A percentile compares a stretch with the other conserved stretches of the same genome.
Evolutionary conservation across 148 eudicot species (phyloP).

Genomic region (Cornus suecica): DNA sequence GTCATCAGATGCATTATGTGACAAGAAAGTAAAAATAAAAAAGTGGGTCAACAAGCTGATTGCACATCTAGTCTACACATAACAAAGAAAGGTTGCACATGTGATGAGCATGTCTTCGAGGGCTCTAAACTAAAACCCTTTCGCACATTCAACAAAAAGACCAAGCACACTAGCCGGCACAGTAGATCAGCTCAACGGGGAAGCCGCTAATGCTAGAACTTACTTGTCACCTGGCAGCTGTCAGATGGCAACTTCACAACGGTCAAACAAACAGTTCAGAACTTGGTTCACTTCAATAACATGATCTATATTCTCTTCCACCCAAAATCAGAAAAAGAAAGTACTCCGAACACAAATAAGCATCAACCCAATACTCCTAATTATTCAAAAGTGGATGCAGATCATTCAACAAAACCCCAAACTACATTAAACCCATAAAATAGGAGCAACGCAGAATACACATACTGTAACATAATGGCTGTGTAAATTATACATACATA

Average conservation of each 20-base stretch:
- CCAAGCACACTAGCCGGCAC: background rate
- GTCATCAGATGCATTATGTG: background rate
- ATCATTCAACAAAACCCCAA: background rate
- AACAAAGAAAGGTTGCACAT: background rate
- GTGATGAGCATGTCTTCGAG: background rate
- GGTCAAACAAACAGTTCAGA: constrained; percentile 4
- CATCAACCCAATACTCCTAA: background rate
- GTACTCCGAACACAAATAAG: background rate
- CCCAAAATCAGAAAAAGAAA: background rate
- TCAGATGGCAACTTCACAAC: background rate
- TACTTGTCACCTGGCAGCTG: background rate
- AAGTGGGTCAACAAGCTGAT: background rate
- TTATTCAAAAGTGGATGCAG: background rate
- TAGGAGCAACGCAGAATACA: background rate
- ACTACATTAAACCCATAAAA: background rate
- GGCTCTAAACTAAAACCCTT: background rate
- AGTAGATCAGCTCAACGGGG: background rate
- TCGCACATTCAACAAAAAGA: background rate
- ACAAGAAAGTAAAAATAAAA: background rate
- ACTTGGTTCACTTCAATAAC: background rate
- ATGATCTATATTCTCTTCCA: background rate
- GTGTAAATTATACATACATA: too few relatives aligned
- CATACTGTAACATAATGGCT: background rate
- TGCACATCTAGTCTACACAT: too few relatives aligned
- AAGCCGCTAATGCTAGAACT: background rate